Conservation (phyloP, 1,139 yeast genomes). For the Debaryomyces coudertii region DNA sequence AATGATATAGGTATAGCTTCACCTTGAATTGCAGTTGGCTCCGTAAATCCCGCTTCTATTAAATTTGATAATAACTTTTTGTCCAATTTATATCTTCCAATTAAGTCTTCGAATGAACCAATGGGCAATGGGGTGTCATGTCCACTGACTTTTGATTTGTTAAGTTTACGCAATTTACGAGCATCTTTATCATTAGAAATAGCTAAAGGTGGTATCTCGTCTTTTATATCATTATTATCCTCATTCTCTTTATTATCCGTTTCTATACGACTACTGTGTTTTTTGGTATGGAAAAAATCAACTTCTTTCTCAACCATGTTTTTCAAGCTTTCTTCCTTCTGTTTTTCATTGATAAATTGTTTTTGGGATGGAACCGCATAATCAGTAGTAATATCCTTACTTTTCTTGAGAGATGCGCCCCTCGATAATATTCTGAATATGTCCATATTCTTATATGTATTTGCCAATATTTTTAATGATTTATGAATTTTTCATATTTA, state of each 20-base stretch:
- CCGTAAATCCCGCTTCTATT: slow-evolving; percentile 68
- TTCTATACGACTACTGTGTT: slow-evolving; percentile 22
- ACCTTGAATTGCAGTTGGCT: slow-evolving; percentile 91
- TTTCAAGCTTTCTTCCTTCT: slow-evolving; percentile 40
- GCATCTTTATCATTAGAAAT: slow-evolving; percentile 64
- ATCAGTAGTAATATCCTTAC: slow-evolving; percentile 47
- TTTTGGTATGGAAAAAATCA: slow-evolving; percentile 70
- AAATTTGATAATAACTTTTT: slow-evolving; percentile 65
- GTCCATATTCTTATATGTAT: slow-evolving; percentile 62
- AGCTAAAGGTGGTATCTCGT: slow-evolving; percentile 42
- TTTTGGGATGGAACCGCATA: slow-evolving; percentile 43
- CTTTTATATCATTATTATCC: slow-evolving; percentile 27
- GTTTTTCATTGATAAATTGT: slow-evolving; percentile 22
- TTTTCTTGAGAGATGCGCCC: slow-evolving; percentile 77
- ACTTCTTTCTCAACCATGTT: slow-evolving; percentile 60
- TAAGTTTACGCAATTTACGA: slow-evolving; percentile 51
- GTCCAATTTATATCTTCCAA: slow-evolving; percentile 67
- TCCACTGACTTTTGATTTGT: slow-evolving; percentile 71
- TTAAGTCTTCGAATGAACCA: slow-evolving; percentile 83
- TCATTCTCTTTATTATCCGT: slow-evolving; percentile 21
- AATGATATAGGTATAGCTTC: slow-evolving; percentile 78
- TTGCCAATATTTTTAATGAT: neutral
- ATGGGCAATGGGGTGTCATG: slow-evolving; percentile 83
- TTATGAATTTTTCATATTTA: slow-evolving; percentile 1
- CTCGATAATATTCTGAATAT: slow-evolving; percentile 81